Base-by-base conservation (phyloP, 2,329 filamentous ascomycete species). In the Xylariaceae sp. region DNA sequence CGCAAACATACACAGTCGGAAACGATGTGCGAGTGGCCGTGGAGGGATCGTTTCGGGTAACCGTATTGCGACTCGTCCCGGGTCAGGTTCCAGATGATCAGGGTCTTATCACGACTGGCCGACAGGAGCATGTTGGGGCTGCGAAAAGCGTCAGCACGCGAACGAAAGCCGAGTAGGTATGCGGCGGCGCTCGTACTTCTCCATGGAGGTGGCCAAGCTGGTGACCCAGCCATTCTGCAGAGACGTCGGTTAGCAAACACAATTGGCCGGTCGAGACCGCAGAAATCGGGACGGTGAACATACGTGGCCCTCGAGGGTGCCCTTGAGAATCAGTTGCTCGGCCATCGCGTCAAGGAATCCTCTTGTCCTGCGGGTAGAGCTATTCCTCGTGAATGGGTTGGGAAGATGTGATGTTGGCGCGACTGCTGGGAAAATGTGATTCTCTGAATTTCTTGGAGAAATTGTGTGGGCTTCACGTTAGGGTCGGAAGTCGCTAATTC, bases 61-160 rank as follows among this genome's bases (percentile, higher is more conserved):
- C 92, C 92, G 78, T 96, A 98, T 64, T 86, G 83, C 65, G 81
- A 80, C 75, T 96, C 92, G 70, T 96, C 89, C 71, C 92, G 90
- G 69, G 92, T 96, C 61, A 98, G 79, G 80, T 95, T 94, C 92
- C 92, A 98, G 80, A 98, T 94, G 75, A 98, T 98, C 67, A 98
- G 77, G 55, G 85, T 86, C 84, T 96, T 95, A 80, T 98, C 92
- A 73, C 92, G 88, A 65, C 80, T 87, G 61, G 77, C 90, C 55
- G 92, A 98, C 60, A 98, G 81, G 66, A 98, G 89, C 90, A 98
- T 96, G 80, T 98, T 96, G 63, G 92, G 92, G 84, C 87, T 78
- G 55, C 43, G 40, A 31, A 38, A 47, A 37, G 13, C 32, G 46
- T 57, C 39, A 57, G 52, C 44, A 46, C 50, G 38, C 38, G 37